Conservation (phyloP, 2,329 filamentous ascomycete species). For the Trichoderma harzianum region DNA sequence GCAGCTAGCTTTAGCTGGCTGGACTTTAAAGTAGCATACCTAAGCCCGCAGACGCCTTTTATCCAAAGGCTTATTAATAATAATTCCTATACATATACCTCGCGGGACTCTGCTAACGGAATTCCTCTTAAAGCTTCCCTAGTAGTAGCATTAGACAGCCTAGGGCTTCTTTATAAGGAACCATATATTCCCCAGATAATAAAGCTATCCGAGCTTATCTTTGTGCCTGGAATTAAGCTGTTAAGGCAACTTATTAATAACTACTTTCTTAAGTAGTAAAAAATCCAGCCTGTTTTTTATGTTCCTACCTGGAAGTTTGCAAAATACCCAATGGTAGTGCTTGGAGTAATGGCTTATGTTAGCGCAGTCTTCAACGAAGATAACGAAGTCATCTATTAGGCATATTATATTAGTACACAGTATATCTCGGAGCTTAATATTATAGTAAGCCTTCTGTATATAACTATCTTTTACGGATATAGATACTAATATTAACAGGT, state of each 20-base stretch:
- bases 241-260: slow-evolving; percentile 25
- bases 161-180: slow-evolving; percentile 24
- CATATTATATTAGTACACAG: slow-evolving; percentile 24
- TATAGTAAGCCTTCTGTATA: slow-evolving; percentile 22
- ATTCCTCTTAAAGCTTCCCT: neutral
- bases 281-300: slow-evolving; percentile 31
- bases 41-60: neutral
- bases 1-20: slow-evolving; percentile 23
- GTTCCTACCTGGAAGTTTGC: slow-evolving; percentile 28
- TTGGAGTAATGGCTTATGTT: slow-evolving; percentile 32
- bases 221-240: slow-evolving; percentile 21
- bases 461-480: neutral
- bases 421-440: slow-evolving; percentile 30
- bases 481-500: slow-evolving; percentile 19
- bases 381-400: slow-evolving; percentile 21
- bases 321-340: slow-evolving; percentile 25
- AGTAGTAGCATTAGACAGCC: neutral
- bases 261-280: slow-evolving; percentile 29
- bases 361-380: slow-evolving; percentile 26
- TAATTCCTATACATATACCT: neutral
- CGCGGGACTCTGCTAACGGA: neutral
- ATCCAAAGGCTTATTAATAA: neutral
- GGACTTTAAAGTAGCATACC: neutral
- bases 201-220: neutral
- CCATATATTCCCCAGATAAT: slow-evolving; percentile 18